Evolutionary conservation across 768 basidiomycete species (phyloP), one percentile per base, ranked within the genome.

Genomic region (Tephrocybe sp.): DNA sequence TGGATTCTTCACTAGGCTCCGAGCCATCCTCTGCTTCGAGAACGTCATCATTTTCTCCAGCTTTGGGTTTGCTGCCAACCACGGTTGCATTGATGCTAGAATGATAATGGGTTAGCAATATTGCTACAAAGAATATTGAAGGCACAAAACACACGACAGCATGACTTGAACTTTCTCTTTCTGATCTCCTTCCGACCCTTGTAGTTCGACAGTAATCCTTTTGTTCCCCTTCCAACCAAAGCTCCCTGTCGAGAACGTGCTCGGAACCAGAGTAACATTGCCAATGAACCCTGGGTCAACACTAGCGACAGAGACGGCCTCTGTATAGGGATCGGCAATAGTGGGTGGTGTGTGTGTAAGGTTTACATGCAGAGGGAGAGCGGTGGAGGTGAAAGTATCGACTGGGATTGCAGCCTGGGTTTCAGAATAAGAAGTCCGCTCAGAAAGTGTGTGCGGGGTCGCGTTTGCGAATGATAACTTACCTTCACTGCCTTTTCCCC

Each of bases 191-290:
- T 80, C 77, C 0, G 70, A 62, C 49, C 75, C 73, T 48, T 79
- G 72, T 14, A 92, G 64, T 60, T 90, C 86, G 45, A 93, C 74
- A 1, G 73, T 75, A 53, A 91, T 67, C 21, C 83, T 78, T 65
- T 84, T 86, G 65, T 67, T 79, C 2, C 85, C 90, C 65, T 90
- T 92, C 90, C 90, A 93, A 15, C 91, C 90, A 64, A 86, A 90
- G 62, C 86, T 88, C 10, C 90, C 88, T 0, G 88, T 90, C 12
- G 72, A 60, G 67, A 93, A 90, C 33, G 78, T 72, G 51, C 68
- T 77, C 1, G 90, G 80, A 3, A 76, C 57, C 6, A 90, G 73
- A 0, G 78, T 77, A 18, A 84, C 64, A 36, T 68, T 75, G 14
- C 80, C 81, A 55, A 90, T 72, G 62, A 79, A 75, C 9, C 86